A percentile compares a stretch with the other conserved stretches of the same genome.
Conservation (phyloP, 345 rosid species). For the Eucalyptus lansdowneana region DNA sequence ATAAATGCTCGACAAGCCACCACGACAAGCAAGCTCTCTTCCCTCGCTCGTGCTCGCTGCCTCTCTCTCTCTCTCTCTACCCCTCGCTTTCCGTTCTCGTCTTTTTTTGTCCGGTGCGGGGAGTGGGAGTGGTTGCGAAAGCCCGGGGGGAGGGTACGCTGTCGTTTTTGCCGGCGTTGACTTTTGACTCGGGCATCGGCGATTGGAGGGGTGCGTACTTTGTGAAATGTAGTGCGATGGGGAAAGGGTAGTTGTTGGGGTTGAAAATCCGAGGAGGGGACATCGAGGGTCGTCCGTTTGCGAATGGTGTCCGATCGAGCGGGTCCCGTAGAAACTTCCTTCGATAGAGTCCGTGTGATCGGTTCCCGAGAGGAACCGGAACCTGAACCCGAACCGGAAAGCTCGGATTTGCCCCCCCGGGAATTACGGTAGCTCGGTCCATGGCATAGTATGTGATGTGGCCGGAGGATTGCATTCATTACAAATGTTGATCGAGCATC, state of each 20-base stretch:
- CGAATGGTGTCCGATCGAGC: background rate
- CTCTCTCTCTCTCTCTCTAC: background rate
- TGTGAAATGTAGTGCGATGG: background rate
- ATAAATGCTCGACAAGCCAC: background rate
- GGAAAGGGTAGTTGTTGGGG: background rate
- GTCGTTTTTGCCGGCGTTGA: background rate
- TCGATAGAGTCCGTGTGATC: background rate
- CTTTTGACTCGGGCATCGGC: background rate
- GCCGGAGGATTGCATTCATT: background rate
- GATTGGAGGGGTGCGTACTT: background rate
- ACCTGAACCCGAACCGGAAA: background rate
- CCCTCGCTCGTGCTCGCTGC: background rate
- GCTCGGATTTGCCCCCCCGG: background rate
- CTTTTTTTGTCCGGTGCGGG: background rate
- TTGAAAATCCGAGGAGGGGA: background rate
- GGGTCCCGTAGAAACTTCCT: background rate
- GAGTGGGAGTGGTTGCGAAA: background rate
- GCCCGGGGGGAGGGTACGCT: background rate
- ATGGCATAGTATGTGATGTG: background rate
- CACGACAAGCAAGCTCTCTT: background rate
- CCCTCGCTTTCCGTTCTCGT: background rate
- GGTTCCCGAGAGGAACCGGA: background rate
- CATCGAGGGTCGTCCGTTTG: background rate
- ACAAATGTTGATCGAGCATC: background rate
- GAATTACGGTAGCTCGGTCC: background rate